phyloP scores from a whole-genome alignment of 1,284 basidiomycete genomes.

The Mrakiaceae sp. region DNA sequence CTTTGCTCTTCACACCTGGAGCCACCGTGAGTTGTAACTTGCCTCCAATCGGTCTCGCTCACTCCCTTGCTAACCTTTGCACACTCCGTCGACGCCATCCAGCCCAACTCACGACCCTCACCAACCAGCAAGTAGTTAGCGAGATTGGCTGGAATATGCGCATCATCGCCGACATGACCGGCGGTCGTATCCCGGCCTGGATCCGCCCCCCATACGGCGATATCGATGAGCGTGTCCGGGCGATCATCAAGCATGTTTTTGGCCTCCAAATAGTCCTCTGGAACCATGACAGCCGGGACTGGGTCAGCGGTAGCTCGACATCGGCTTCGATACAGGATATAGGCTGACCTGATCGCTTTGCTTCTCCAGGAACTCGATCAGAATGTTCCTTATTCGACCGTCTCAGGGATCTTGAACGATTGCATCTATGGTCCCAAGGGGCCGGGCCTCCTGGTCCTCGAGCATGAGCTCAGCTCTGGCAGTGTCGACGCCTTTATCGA shows the following conservation, averaged over 20 bases:
- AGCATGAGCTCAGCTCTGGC: no score
- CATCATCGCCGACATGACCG: conserved; percentile 68
- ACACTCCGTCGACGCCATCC: conserved; percentile 45
- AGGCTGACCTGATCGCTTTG: no score
- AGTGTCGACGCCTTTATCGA: no score
- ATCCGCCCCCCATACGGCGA: conserved; percentile 65
- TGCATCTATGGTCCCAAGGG: no score
- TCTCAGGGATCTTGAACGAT: no score
- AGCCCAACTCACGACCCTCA: conserved; percentile 65
- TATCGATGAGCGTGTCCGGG: conserved; percentile 53
- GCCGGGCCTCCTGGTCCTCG: no score
- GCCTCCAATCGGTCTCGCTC: not conserved
- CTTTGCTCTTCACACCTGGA: conserved; percentile 31
- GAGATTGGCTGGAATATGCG: conserved; percentile 60
- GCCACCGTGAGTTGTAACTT: not conserved
- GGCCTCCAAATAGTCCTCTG: not conserved
- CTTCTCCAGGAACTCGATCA: no score
- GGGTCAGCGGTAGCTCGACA: no score
- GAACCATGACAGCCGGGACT: no score
- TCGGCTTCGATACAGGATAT: no score
- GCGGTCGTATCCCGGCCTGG: conserved; percentile 57
- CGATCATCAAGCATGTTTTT: not conserved
- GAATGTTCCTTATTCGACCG: no score
- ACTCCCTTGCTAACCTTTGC: not conserved
- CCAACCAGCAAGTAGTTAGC: conserved; percentile 55